Conservation (phyloP, 2,329 filamentous ascomycete species). For the Diaporthe helianthi region DNA sequence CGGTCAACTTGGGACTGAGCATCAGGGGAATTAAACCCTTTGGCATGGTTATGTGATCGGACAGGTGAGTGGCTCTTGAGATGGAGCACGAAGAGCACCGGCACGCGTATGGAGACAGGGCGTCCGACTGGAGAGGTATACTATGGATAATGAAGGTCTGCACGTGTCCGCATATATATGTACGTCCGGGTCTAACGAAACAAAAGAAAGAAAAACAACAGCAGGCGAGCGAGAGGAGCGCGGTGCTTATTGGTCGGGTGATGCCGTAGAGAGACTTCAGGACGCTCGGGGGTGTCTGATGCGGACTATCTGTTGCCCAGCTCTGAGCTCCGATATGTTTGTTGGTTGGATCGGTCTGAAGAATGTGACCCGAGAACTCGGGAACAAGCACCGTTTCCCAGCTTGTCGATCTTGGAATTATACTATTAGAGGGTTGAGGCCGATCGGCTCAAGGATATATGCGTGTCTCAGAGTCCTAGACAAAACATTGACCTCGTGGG, state of each 20-base stretch:
- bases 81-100: not conserved
- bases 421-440: slow-evolving; percentile 38
- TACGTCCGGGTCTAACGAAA: not conserved
- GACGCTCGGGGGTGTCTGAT: not conserved
- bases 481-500: slow-evolving; percentile 30
- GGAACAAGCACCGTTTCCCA: not conserved
- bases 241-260: not conserved
- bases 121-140: not conserved
- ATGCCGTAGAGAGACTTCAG: not conserved
- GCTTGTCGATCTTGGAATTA: slow-evolving; percentile 31
- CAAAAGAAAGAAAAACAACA: not conserved
- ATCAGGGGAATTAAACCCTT: slow-evolving; percentile 35
- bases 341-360: not conserved
- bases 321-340: not conserved
- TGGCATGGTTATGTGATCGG: slow-evolving; percentile 26
- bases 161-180: not conserved
- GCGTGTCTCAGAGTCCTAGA: slow-evolving; percentile 32
- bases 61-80: not conserved
- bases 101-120: not conserved
- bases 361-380: slow-evolving; percentile 18
- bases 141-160: not conserved
- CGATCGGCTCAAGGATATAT: slow-evolving; percentile 26
- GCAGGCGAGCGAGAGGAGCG: not conserved
- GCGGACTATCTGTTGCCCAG: not conserved
- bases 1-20: slow-evolving; percentile 35